Conservation (phyloP, 345 rosid genomes). For the Eucalyptus caleyi region DNA sequence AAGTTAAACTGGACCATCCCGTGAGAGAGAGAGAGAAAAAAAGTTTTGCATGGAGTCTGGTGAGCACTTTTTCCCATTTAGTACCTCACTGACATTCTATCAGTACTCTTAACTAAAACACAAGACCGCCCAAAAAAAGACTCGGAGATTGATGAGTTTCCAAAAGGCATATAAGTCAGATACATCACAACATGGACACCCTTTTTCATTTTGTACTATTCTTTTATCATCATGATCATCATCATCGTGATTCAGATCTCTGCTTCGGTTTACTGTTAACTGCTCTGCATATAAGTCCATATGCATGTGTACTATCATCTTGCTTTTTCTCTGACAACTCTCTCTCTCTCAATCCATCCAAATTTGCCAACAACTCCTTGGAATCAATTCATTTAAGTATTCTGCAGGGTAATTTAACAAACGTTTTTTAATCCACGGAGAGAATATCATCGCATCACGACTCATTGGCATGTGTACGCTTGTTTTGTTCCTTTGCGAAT, state of each 20-base stretch:
- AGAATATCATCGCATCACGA: constrained; percentile 44
- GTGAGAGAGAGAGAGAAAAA: background rate
- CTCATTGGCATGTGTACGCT: constrained; percentile 18
- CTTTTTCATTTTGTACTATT: constrained; percentile 33
- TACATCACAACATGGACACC: constrained; percentile 60
- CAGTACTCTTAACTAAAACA: constrained; percentile 17
- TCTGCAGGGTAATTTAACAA: background rate
- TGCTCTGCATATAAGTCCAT: constrained; percentile 25
- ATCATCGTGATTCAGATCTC: background rate
- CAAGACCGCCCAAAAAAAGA: background rate
- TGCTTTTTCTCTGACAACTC: background rate
- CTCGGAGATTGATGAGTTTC: background rate
- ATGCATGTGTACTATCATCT: constrained; percentile 5
- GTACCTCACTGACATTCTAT: constrained; percentile 57
- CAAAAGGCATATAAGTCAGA: constrained; percentile 28
- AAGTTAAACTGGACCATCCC: background rate
- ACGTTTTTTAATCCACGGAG: constrained; percentile 1
- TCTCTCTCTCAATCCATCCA: constrained; percentile 35
- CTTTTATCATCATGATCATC: constrained; percentile 13
- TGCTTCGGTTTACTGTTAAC: background rate
- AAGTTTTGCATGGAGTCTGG: background rate
- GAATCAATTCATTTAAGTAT: constrained; percentile 49
- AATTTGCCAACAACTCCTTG: constrained; percentile 44
- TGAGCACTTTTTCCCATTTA: constrained; percentile 36
- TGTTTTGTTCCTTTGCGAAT: constrained; percentile 32